Evolutionary conservation across 179 eudicot species (phyloP), one percentile per base, ranked within the genome.

Genomic region (Pouteria campechiana): DNA sequence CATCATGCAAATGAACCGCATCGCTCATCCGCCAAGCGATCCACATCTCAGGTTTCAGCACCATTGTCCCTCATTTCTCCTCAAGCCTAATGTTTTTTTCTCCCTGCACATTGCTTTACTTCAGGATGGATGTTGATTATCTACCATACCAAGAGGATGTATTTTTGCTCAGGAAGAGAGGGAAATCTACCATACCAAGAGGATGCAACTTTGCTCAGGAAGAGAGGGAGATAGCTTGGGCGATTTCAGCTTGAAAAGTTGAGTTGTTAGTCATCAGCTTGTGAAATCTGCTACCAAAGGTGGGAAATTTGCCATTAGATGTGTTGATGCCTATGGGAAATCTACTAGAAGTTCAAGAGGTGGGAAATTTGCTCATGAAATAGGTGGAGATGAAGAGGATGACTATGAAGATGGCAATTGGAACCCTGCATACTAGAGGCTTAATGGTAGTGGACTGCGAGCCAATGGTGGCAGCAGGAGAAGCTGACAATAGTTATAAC

Each of bases 131-230:
- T 56, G 81, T 90, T 55, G 98, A 90, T 64, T 85, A 79, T 54
- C 95, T 95, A 40, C 85, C 95, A 46, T 95, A 95, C 33, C 90
- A 93, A 12, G 98, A 90, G 67, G 85, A 85, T 60, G 95, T 90
- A 19, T 69, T 33, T 78, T 81, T 72, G 94, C 76, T 54, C 93
- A 95, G 13, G 93, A 90, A 45, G 86, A 95, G 67, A 68, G 87
- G 61, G 95, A 90, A 73, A 73, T 90, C 35, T 90, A 85, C 73
- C 98, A 90, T 46, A 81, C 98, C 10, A 90, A 90, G 76, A 74
- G 98, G 65, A 90, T 90, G 98, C 98, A 90, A 64, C n/a, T n/a
- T n/a, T n/a, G n/a, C n/a, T n/a, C n/a, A n/a, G n/a, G n/a, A n/a
- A n/a, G n/a, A n/a, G n/a, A n/a, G n/a, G n/a, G n/a, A n/a, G n/a